Conservation (phyloP, 139 green algal species). For the Spirogloea muscicola region DNA sequence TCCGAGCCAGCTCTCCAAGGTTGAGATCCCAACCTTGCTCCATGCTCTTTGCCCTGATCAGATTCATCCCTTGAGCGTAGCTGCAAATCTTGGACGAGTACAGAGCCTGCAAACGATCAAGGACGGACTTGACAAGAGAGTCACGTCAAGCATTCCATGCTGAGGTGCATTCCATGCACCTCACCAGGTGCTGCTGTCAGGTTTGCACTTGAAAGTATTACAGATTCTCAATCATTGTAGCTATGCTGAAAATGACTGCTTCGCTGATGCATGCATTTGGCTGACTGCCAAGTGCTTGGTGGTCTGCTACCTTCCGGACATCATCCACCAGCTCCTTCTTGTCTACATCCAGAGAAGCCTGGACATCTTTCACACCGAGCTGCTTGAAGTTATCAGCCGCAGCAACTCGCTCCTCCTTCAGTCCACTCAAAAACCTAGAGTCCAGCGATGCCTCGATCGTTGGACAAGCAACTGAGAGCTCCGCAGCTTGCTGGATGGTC, state of each 20-base stretch:
- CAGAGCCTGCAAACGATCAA: too few species aligned
- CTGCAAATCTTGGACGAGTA: constrained; percentile 89
- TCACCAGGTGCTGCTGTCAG: too few species aligned
- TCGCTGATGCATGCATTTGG: too few species aligned
- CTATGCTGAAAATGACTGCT: too few species aligned
- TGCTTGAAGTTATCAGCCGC: constrained; percentile 47
- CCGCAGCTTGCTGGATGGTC: constrained; percentile 98
- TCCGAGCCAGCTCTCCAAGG: constrained; percentile 84
- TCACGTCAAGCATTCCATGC: too few species aligned
- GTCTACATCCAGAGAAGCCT: constrained; percentile 58
- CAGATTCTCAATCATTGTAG: too few species aligned
- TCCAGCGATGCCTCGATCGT: constrained; percentile 94
- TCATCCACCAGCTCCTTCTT: constrained; percentile 84
- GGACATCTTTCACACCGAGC: background rate
- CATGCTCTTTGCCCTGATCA: constrained; percentile 92
- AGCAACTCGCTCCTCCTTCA: constrained; percentile 87
- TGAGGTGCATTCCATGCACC: too few species aligned
- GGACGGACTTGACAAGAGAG: too few species aligned
- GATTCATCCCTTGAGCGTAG: constrained; percentile 97
- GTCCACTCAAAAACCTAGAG: constrained; percentile 59
- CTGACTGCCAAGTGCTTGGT: too few species aligned
- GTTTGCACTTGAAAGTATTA: too few species aligned
- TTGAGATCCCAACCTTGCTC: constrained; percentile 89
- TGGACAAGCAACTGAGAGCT: constrained; percentile 86
- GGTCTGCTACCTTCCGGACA: constrained; percentile 68